phyloP scores from a whole-genome alignment of 2,329 filamentous ascomycete genomes.

The Aspergillus felis region DNA sequence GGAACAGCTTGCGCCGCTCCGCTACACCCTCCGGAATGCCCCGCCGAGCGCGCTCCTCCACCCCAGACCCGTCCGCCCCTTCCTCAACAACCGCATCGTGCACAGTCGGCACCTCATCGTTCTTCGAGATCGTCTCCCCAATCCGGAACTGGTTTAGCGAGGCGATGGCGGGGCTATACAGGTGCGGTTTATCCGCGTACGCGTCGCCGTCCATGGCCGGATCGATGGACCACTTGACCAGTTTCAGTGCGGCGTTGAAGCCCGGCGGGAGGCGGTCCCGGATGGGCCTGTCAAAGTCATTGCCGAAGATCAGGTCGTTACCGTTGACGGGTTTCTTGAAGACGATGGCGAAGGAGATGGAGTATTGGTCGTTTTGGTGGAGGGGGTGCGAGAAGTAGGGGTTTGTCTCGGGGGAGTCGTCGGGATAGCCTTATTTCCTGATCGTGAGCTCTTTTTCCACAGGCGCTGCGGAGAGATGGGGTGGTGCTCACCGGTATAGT shows the following conservation, averaged over 20 bases:
- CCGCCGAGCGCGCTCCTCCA: constrained; percentile 42
- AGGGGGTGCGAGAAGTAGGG: constrained; percentile 71
- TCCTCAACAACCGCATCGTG: constrained; percentile 59
- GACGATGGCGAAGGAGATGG: constrained; percentile 72
- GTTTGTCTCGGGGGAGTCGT: constrained; percentile 63
- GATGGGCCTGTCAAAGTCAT: constrained; percentile 91
- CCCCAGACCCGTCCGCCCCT: constrained; percentile 57
- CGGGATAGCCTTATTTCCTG: constrained; percentile 60
- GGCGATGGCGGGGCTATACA: constrained; percentile 78
- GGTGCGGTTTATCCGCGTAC: constrained; percentile 77
- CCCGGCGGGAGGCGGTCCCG: constrained; percentile 80
- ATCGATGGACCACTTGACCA: constrained; percentile 88
- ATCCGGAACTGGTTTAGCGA: constrained; percentile 75
- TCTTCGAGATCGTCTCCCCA: constrained; percentile 44
- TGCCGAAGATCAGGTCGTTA: constrained; percentile 80
- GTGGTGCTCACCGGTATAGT: constrained; percentile 45
- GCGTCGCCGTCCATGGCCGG: constrained; percentile 86
- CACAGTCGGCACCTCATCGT: constrained; percentile 29
- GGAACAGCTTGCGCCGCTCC: constrained; percentile 58
- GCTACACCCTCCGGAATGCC: constrained; percentile 53
- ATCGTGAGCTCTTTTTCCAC: background rate
- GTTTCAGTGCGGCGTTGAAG: constrained; percentile 76
- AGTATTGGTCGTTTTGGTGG: constrained; percentile 77
- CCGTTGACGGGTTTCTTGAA: constrained; percentile 66
- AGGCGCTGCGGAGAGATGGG: background rate